These are phyloP conservation scores for Calonectria montana DNA, from an alignment of 2,329 filamentous ascomycete species.

Conservation along the genomic window DNA sequence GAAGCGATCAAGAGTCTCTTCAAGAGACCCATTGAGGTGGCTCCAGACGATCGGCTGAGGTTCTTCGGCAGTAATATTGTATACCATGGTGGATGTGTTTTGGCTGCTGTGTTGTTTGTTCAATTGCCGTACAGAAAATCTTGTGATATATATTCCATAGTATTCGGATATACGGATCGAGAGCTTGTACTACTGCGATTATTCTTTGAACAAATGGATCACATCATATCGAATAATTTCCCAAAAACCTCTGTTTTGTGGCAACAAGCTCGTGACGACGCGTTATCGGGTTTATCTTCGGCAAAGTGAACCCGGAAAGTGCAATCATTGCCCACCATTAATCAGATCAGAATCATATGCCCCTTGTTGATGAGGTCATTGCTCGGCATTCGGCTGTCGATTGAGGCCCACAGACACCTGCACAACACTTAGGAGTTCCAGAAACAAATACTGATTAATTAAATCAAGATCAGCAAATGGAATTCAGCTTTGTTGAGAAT, in stretches of 20 bases:
- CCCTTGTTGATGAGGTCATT: neutral
- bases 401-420: neutral
- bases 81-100: conserved; percentile 2
- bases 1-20: conserved; percentile 3
- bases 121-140: neutral
- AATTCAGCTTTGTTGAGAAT: no score
- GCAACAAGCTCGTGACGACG: neutral
- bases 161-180: conserved; percentile 6
- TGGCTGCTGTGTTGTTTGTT: neutral
- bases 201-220: neutral
- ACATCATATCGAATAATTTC: neutral
- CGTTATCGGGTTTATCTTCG: neutral
- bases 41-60: conserved; percentile 11
- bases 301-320: neutral
- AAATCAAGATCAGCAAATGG: no score
- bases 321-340: neutral
- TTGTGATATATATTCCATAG: neutral
- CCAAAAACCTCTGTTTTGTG: neutral
- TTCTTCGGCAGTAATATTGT: conserved; percentile 15
- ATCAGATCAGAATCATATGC: neutral
- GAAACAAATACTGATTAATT: no score
- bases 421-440: conserved; percentile 10
- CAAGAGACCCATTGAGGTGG: neutral
- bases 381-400: neutral
- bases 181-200: neutral